Conservation (phyloP, 306 rosid genomes). For the Sesbania bispinosa region DNA sequence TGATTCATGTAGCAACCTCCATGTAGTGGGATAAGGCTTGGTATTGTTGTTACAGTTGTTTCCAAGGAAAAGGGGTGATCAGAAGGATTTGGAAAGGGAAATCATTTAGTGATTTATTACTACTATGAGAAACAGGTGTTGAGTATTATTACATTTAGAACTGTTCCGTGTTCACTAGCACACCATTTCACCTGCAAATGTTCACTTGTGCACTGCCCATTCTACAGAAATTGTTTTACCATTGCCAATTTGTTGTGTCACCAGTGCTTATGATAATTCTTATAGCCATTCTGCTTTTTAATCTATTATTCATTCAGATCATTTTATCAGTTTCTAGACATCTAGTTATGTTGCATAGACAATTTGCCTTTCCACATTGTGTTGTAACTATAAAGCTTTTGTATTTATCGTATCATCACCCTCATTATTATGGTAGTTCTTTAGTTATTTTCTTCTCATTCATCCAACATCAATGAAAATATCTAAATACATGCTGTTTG, state of each 20-base stretch:
- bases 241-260: neutral
- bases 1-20: neutral
- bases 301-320: neutral
- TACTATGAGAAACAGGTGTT: neutral
- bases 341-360: neutral
- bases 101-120: neutral
- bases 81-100: neutral
- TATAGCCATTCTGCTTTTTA: neutral
- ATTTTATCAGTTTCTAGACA: conserved; percentile 1
- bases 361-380: conserved; percentile 2
- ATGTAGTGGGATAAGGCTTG: neutral
- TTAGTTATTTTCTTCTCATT: neutral
- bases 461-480: neutral
- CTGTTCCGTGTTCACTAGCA: neutral
- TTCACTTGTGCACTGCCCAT: neutral
- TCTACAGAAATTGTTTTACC: neutral
- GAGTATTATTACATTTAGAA: neutral
- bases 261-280: neutral
- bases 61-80: neutral
- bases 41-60: neutral
- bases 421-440: neutral
- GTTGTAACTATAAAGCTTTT: neutral
- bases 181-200: neutral
- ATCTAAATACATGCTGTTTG: neutral
- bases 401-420: neutral